phyloP scores from a whole-genome alignment of 179 eudicot species.

The Beta lomatogona region DNA sequence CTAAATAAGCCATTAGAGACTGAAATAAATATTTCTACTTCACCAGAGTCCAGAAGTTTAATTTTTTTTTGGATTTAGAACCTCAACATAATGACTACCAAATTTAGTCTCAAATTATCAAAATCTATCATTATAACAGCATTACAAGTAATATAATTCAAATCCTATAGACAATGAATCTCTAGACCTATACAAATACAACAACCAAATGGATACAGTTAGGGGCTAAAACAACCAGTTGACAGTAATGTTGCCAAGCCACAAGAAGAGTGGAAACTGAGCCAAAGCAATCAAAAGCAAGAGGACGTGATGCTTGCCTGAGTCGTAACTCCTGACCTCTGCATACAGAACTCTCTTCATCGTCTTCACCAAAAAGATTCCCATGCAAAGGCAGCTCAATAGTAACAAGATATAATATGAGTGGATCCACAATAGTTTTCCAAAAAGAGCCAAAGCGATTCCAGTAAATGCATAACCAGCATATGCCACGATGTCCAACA shows the following conservation, averaged over 20 bases:
- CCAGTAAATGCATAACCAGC: constrained; percentile 54
- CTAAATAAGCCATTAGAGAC: too few relatives aligned
- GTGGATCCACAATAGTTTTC: constrained; percentile 38
- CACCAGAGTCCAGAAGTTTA: too few relatives aligned
- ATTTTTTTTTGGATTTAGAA: neutral
- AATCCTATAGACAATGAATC: neutral
- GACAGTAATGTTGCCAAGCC: constrained; percentile 52
- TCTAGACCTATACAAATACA: constrained; percentile 27
- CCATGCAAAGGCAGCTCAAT: constrained; percentile 50
- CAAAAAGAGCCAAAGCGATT: constrained; percentile 39
- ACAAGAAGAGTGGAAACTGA: constrained; percentile 51
- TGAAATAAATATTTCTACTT: neutral
- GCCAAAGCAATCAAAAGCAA: constrained; percentile 48
- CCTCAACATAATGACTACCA: neutral
- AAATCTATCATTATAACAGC: neutral
- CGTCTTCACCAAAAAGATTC: constrained; percentile 52
- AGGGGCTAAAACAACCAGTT: constrained; percentile 44
- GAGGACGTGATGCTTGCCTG: constrained; percentile 46
- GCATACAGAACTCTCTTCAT: constrained; percentile 56
- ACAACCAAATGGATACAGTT: neutral
- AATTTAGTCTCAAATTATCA: neutral
- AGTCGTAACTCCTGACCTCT: constrained; percentile 50
- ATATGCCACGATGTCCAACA: constrained; percentile 48
- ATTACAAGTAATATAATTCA: neutral
- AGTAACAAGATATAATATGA: constrained; percentile 38